These are phyloP conservation scores for Chlamydomonas reinhardtii DNA, from an alignment of 163 green algal genomes.

Conservation along the genomic window DNA sequence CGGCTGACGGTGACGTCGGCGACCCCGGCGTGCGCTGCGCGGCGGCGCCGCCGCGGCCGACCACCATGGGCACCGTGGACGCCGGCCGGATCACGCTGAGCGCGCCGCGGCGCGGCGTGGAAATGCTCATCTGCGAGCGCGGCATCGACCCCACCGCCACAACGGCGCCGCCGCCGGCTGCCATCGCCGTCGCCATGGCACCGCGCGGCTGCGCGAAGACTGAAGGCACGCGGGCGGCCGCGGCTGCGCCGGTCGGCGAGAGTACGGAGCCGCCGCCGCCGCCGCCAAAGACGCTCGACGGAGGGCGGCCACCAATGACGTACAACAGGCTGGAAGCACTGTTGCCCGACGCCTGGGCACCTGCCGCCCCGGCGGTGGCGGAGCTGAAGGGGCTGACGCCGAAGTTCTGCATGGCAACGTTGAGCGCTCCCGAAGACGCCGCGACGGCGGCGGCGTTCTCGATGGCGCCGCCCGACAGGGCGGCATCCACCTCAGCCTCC, in stretches of 20 bases:
- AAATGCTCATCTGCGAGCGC: background rate
- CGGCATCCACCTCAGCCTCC: background rate
- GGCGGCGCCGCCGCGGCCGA: background rate
- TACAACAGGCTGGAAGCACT: too few relatives aligned
- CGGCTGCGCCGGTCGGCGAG: too few relatives aligned
- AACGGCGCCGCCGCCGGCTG: background rate
- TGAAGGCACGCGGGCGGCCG: background rate
- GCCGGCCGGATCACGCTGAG: background rate
- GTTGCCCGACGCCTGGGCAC: too few relatives aligned
- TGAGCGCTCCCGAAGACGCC: too few relatives aligned
- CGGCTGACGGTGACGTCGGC: background rate
- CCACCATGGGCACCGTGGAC: conserved; percentile 13
- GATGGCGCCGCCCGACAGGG: too few relatives aligned
- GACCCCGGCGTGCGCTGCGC: background rate
- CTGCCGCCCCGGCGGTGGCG: too few relatives aligned
- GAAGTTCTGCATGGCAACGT: too few relatives aligned
- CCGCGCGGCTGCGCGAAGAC: background rate
- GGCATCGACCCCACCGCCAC: background rate
- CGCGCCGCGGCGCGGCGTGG: background rate
- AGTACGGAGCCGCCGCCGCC: background rate
- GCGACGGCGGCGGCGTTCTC: too few relatives aligned
- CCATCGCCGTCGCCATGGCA: background rate
- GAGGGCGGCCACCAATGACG: too few relatives aligned
- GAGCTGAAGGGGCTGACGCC: too few relatives aligned
- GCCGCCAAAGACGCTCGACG: background rate